Base-by-base conservation (phyloP, 441 rosid genomes). In the Eutrema salsugineum region DNA sequence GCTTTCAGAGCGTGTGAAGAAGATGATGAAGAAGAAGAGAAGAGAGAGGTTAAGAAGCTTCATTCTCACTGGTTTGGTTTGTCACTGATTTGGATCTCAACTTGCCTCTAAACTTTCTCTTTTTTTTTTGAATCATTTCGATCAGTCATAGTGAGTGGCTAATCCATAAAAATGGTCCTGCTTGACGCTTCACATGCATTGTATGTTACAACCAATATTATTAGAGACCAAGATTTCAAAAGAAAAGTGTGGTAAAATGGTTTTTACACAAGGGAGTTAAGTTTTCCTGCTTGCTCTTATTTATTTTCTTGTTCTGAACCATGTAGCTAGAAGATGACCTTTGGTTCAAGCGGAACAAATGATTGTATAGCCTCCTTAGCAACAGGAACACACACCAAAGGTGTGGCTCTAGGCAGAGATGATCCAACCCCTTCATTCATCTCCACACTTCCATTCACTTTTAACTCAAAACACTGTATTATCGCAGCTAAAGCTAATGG, bases 381-480 rank as follows among this genome's bases (percentile, higher is more conserved):
- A 39, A 80, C 76, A 0, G 88, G 90, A 16, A 63, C 49, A 60
- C 93, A 84, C 40, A 86, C 74, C 16, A 89, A 69, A 32, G 93
- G 78, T 30, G 66, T 65, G 22, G 88, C 87, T 78, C 88, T 85
- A 27, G 81, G 85, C 55, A 81, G 75, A 12, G 88, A 74, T 3
- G 81, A 64, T 53, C 92, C 92, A 7, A 66, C 75, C 22, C 86
- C 88, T 66, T 85, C 90, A 70, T 57, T 82, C 91, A 89, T 86
- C 76, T 80, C 84, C 42, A 89, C 83, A 17, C 0, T 15, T 16
- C 83, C 83, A 11, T 69, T 75, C 40, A 66, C 78, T 50, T 66
- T 73, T 75, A 80, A 59, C 54, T 83, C 85, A 51, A 87, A 86
- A 73, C 86, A 81, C 72, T 87, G 89, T 7, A 89, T 73, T 36